Conservation (phyloP, 345 rosid genomes). For the Fremontodendron californicum region DNA sequence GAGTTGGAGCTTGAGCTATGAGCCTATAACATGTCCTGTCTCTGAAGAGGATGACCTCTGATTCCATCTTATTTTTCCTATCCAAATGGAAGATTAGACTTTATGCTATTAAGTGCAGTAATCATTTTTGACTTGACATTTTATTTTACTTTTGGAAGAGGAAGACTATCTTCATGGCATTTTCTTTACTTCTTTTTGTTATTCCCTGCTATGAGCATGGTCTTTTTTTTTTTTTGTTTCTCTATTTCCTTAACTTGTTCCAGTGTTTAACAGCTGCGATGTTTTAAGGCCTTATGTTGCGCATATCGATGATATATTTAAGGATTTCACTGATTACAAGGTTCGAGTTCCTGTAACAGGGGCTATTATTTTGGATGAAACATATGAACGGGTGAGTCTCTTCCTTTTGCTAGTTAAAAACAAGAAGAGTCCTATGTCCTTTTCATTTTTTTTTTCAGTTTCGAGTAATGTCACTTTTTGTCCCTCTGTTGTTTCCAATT, state of each 20-base stretch:
- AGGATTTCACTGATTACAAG: conserved; percentile 97
- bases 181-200: background rate
- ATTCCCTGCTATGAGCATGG: background rate
- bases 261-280: conserved; percentile 94
- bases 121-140: background rate
- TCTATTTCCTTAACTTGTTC: conserved; percentile 39
- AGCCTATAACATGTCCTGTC: background rate
- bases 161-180: background rate
- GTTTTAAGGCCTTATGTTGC: conserved; percentile 87
- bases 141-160: background rate
- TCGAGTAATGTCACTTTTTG: background rate
- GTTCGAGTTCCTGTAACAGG: conserved; percentile 97
- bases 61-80: background rate
- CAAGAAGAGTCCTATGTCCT: background rate
- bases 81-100: background rate
- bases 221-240: background rate
- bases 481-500: background rate
- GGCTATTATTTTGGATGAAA: conserved; percentile 92
- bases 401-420: conserved; percentile 8
- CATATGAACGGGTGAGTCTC: conserved; percentile 81
- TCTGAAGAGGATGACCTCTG: background rate
- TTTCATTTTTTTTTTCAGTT: background rate
- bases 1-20: background rate
- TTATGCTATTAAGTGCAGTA: background rate
- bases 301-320: conserved; percentile 85